phyloP scores from a whole-genome alignment of 2,329 filamentous ascomycete species.

The Fusarium brachygibbosum region DNA sequence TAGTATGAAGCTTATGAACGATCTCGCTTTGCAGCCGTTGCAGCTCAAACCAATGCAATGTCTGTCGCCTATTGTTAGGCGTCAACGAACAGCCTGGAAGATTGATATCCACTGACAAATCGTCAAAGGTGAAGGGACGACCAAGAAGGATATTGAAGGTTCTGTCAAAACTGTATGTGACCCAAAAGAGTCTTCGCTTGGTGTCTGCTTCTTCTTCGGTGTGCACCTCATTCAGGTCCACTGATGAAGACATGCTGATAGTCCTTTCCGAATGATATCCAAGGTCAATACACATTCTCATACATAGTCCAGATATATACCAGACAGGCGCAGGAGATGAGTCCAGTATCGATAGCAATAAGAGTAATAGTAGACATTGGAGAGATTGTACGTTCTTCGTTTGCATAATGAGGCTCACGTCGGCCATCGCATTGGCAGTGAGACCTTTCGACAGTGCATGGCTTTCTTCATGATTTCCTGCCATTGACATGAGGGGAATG shows the following conservation, averaged over 20 bases:
- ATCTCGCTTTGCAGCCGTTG: slow-evolving; percentile 15
- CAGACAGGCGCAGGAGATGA: slow-evolving; percentile 14
- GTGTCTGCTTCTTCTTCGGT: neutral
- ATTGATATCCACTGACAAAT: neutral
- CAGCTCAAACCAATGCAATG: slow-evolving; percentile 20
- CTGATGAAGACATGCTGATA: neutral
- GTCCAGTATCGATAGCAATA: slow-evolving; percentile 13
- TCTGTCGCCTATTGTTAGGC: neutral
- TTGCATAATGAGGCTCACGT: slow-evolving; percentile 15
- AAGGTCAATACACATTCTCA: slow-evolving; percentile 25
- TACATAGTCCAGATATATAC: slow-evolving; percentile 25
- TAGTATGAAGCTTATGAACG: slow-evolving; percentile 1
- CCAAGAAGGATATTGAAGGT: slow-evolving; percentile 17
- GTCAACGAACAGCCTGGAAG: neutral
- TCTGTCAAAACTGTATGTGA: slow-evolving; percentile 10
- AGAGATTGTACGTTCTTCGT: slow-evolving; percentile 19
- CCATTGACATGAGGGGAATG: slow-evolving; percentile 15
- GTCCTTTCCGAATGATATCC: slow-evolving; percentile 21
- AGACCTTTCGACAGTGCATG: slow-evolving; percentile 2
- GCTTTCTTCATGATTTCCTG: slow-evolving; percentile 7
- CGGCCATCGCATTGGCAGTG: slow-evolving; percentile 13
- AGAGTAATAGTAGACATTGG: slow-evolving; percentile 6
- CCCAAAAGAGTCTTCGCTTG: slow-evolving; percentile 20
- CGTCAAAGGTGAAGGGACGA: slow-evolving; percentile 19
- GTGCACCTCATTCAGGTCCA: fast-evolving